Conservation (phyloP, 2,329 filamentous ascomycete species). For the Verruconis gallopava region DNA sequence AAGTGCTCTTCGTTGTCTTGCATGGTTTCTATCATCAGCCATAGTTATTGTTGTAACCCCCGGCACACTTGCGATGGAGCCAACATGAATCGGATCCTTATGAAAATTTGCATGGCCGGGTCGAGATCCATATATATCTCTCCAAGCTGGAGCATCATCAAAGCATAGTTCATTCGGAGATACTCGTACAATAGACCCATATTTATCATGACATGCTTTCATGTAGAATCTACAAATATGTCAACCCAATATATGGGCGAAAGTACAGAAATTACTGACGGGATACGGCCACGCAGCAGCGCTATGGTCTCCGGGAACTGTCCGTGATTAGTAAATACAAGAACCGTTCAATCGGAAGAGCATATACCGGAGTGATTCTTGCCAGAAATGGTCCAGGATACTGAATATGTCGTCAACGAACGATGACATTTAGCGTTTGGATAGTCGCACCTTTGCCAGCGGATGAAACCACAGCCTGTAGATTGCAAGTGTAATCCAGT, state of each 20-base stretch:
- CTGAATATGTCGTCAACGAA: neutral
- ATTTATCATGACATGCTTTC: constrained; percentile 11
- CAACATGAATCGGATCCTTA: constrained; percentile 5
- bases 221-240: too few relatives aligned
- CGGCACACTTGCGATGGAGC: constrained; percentile 8
- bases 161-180: constrained; percentile 16
- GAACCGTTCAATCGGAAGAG: neutral
- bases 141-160: constrained; percentile 12
- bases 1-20: constrained; percentile 6
- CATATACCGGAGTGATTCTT: neutral
- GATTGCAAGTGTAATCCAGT: neutral
- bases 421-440: neutral
- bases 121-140: constrained; percentile 17
- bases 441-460: neutral
- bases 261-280: too few relatives aligned
- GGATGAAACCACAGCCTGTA: neutral
- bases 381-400: constrained; percentile 7
- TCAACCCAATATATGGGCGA: too few relatives aligned
- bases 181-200: constrained; percentile 16
- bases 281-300: constrained; percentile 5
- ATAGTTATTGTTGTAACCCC: constrained; percentile 15
- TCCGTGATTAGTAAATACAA: too few relatives aligned
- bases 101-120: constrained; percentile 3
- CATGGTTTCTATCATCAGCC: constrained; percentile 13
- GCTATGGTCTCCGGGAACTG: neutral